phyloP scores from a whole-genome alignment of 176 grass and related monocot species.

The Musa schizocarpa region DNA sequence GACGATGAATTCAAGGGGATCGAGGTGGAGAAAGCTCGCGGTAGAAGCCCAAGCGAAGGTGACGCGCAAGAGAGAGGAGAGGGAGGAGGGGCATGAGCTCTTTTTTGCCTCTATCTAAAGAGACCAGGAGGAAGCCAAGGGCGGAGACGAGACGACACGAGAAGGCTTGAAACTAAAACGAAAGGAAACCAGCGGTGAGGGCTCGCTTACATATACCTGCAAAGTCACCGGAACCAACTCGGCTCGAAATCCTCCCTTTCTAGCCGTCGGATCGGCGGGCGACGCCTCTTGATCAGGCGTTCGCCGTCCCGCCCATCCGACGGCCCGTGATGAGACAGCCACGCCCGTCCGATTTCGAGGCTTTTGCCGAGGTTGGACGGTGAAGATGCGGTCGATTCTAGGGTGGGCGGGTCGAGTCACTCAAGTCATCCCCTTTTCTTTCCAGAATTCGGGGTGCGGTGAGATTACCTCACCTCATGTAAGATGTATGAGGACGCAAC shows the following conservation, averaged over 20 bases:
- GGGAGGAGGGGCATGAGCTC: neutral
- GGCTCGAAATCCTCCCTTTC: neutral
- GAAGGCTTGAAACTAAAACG: conserved; percentile 3
- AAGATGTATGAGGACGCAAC: no score
- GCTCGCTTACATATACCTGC: neutral
- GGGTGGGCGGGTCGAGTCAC: neutral
- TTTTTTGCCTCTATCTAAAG: neutral
- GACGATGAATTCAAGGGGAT: neutral
- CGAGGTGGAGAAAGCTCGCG: neutral
- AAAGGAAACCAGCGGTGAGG: neutral
- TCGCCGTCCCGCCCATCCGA: neutral
- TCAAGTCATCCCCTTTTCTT: neutral
- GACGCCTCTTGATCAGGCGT: neutral
- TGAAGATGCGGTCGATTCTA: rapidly evolving
- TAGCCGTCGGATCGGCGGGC: neutral
- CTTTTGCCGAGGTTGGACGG: conserved; percentile 16
- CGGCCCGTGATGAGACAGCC: neutral
- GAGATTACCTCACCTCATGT: neutral
- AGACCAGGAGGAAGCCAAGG: conserved; percentile 11
- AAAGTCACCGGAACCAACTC: neutral
- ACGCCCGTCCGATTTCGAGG: neutral
- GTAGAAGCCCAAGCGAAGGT: neutral
- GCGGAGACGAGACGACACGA: neutral
- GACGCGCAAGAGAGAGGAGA: neutral
- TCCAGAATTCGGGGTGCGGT: neutral